These are phyloP conservation scores for Trametes hirsuta DNA, from an alignment of 1,284 basidiomycete genomes.

Conservation along the genomic window DNA sequence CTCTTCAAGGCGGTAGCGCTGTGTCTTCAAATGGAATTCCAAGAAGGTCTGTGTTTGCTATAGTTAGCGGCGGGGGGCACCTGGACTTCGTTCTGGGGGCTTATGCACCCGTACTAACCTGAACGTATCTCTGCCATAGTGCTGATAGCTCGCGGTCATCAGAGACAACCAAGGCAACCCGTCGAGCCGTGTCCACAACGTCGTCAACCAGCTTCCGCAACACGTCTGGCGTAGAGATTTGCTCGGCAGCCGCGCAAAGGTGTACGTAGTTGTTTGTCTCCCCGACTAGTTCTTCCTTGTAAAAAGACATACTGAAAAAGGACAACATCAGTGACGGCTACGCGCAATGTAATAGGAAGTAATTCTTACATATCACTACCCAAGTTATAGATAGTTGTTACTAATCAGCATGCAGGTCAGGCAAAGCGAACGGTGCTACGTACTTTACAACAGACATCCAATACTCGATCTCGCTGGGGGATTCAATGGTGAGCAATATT, in stretches of 20 bases:
- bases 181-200: conserved; percentile 4
- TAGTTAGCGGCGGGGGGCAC: too few species aligned
- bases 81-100: not conserved
- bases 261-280: conserved; percentile 23
- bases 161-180: not conserved
- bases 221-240: not conserved
- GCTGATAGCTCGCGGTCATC: conserved; percentile 3
- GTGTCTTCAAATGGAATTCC: conserved; percentile 20
- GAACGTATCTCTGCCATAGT: conserved; percentile 15
- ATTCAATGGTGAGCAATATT: not conserved
- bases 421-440: not conserved
- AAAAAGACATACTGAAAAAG: conserved; percentile 17
- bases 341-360: too few species aligned
- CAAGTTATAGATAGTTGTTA: too few species aligned
- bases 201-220: conserved; percentile 8
- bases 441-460: conserved; percentile 21
- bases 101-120: conserved; percentile 8
- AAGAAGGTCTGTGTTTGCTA: conserved; percentile 8
- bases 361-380: too few species aligned
- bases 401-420: too few species aligned
- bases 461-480: conserved; percentile 18
- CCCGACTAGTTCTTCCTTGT: conserved; percentile 22
- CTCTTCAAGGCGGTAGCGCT: conserved; percentile 19
- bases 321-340: too few species aligned
- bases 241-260: conserved; percentile 12